Evolutionary conservation across 331 rosid genomes (phyloP).

Genomic region (Pyracantha coccinea): DNA sequence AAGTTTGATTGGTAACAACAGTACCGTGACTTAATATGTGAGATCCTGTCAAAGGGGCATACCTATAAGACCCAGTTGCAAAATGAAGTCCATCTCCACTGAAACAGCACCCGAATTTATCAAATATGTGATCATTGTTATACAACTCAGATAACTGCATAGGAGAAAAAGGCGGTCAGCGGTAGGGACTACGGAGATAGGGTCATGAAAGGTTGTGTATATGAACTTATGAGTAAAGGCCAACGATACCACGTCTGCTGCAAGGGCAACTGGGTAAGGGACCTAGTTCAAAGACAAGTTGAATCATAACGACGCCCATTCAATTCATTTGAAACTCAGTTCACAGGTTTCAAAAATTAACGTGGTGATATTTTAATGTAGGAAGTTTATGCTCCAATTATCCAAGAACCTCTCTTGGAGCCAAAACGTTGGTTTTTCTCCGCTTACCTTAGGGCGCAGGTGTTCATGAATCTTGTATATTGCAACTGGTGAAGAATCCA

Average conservation of each 20-base stretch:
- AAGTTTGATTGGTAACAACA: neutral
- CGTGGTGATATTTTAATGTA: neutral
- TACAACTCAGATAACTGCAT: conserved; percentile 54
- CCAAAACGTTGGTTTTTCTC: neutral
- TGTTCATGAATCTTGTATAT: conserved; percentile 58
- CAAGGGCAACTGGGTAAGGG: neutral
- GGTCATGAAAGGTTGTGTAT: neutral
- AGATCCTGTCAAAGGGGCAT: conserved; percentile 6
- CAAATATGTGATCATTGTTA: conserved; percentile 52
- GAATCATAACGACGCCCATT: neutral
- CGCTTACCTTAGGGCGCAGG: conserved; percentile 51
- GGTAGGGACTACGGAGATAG: neutral
- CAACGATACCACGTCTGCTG: neutral
- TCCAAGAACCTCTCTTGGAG: neutral
- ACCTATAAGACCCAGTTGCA: conserved; percentile 77
- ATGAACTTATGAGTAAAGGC: neutral
- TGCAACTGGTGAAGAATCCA: conserved; percentile 55
- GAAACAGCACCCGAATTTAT: conserved; percentile 57
- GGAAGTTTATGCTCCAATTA: neutral
- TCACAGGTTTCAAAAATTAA: neutral
- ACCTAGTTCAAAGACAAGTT: neutral
- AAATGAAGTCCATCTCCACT: conserved; percentile 55
- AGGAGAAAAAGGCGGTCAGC: conserved; percentile 9
- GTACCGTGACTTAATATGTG: neutral
- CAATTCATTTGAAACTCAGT: neutral